These are phyloP conservation scores for Colletotrichum coccodes DNA, from an alignment of 2,329 filamentous ascomycete genomes.

Conservation along the genomic window DNA sequence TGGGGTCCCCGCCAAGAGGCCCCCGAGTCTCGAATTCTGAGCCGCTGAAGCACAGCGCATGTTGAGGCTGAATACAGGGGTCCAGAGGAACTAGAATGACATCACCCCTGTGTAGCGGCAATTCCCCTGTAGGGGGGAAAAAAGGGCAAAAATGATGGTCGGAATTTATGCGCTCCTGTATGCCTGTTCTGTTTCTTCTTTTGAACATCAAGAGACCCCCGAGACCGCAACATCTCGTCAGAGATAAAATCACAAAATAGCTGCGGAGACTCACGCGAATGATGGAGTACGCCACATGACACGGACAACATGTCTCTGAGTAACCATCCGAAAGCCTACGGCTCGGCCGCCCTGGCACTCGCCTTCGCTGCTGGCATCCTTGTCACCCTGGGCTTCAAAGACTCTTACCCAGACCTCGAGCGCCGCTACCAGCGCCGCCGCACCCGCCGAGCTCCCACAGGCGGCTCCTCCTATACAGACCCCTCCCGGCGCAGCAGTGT, in stretches of 20 bases:
- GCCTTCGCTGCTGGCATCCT: constrained; percentile 84
- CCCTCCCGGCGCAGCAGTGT: constrained; percentile 52
- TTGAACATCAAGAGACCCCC: not conserved
- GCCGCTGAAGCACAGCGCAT: not conserved
- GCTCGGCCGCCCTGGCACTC: constrained; percentile 72
- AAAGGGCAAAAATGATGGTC: not conserved
- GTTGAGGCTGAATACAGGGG: constrained; percentile 27
- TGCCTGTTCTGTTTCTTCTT: not conserved
- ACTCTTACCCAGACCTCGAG: constrained; percentile 81
- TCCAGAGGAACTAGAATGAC: constrained; percentile 22
- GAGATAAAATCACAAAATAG: not conserved
- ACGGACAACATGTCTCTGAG: constrained; percentile 63
- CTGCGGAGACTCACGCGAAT: not conserved
- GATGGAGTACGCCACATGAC: constrained; percentile 29
- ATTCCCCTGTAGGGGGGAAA: constrained; percentile 20
- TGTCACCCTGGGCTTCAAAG: constrained; percentile 81
- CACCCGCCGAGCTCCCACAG: constrained; percentile 33
- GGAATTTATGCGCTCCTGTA: constrained; percentile 11
- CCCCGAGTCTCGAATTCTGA: not conserved
- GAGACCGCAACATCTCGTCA: constrained; percentile 5
- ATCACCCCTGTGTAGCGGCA: constrained; percentile 23
- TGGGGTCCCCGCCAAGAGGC: not conserved
- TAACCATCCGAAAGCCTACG: constrained; percentile 70
- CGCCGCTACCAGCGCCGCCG: constrained; percentile 65
- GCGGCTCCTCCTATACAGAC: constrained; percentile 27